Percentiles rank a stretch among this genome's conserved stretches.
phyloP scores from a whole-genome alignment of 1,284 basidiomycete species.

The Tranzscheliella williamsii region DNA sequence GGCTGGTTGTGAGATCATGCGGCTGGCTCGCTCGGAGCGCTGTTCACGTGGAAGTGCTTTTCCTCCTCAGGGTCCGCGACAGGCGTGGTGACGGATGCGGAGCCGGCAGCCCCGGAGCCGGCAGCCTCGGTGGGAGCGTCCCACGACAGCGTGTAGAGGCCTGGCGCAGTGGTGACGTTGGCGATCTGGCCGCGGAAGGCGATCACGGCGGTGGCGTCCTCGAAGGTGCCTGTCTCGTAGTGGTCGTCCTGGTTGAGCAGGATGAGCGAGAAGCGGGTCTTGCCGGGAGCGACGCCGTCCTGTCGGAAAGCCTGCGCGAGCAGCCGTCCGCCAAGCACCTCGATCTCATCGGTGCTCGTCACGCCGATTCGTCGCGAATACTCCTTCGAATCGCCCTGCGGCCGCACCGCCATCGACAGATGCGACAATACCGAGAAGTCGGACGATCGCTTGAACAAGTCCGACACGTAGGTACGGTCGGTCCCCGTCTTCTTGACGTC shows the following conservation, averaged over 20 bases:
- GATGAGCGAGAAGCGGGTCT: conserved; percentile 27
- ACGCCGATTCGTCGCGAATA: conserved; percentile 34
- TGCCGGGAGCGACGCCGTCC: conserved; percentile 17
- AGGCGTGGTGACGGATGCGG: no score
- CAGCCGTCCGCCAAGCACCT: conserved; percentile 13
- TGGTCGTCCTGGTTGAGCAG: conserved; percentile 49
- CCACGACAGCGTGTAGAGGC: conserved; percentile 35
- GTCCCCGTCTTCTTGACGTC: conserved; percentile 22
- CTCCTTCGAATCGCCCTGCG: conserved; percentile 2
- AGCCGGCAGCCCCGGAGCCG: no score
- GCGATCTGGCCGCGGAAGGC: conserved; percentile 25
- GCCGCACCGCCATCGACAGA: conserved; percentile 33
- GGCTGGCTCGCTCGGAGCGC: no score
- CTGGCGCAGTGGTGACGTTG: conserved; percentile 19
- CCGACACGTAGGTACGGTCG: conserved; percentile 1
- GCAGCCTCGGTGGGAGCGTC: conserved; percentile 15
- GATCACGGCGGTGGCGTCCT: conserved; percentile 16
- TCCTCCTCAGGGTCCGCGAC: no score
- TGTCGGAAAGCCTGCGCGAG: conserved; percentile 36
- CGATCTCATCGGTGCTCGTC: conserved; percentile 23
- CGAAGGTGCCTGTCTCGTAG: conserved; percentile 25
- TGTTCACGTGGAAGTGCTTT: no score
- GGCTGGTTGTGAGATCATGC: no score
- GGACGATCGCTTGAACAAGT: conserved; percentile 28
- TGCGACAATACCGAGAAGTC: conserved; percentile 32